phyloP scores from a whole-genome alignment of 164 flowering plant species.

The Litsea cubeba region DNA sequence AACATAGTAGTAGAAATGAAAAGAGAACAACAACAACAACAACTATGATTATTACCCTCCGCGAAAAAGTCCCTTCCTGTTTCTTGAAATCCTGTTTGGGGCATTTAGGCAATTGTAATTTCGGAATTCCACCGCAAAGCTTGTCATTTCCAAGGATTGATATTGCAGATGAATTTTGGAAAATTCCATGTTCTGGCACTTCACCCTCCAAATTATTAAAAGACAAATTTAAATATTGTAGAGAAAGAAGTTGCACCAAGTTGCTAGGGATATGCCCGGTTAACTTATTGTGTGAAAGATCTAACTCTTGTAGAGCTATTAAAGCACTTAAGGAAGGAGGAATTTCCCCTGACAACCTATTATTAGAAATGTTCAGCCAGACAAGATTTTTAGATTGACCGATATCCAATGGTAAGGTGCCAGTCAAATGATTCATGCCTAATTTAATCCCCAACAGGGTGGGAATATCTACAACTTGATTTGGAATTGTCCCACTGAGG shows the following conservation, averaged over 20 bases:
- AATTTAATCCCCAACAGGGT: constrained; percentile 7
- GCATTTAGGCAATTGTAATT: no score
- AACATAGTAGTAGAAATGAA: no score
- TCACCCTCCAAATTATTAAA: no score
- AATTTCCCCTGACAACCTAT: constrained; percentile 22
- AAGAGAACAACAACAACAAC: no score
- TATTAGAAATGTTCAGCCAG: constrained; percentile 14
- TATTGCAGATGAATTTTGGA: no score
- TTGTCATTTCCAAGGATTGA: no score
- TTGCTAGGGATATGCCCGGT: constrained; percentile 12
- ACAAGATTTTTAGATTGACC: constrained; percentile 12
- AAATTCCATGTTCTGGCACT: no score
- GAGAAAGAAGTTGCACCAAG: constrained; percentile 4
- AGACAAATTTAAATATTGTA: constrained; percentile 13
- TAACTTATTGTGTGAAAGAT: constrained; percentile 28
- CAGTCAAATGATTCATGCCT: constrained; percentile 14
- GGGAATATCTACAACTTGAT: constrained; percentile 12
- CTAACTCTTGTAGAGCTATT: constrained; percentile 6
- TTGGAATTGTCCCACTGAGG: constrained; percentile 23
- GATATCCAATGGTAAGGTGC: constrained; percentile 17
- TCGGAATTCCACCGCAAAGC: no score
- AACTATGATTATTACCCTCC: no score
- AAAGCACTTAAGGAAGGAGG: constrained; percentile 20
- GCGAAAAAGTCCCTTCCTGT: no score
- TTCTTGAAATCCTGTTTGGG: no score